Evolutionary conservation across 495 filamentous ascomycete genomes (phyloP).

Genomic region (Annulohypoxylon maeteangense): DNA sequence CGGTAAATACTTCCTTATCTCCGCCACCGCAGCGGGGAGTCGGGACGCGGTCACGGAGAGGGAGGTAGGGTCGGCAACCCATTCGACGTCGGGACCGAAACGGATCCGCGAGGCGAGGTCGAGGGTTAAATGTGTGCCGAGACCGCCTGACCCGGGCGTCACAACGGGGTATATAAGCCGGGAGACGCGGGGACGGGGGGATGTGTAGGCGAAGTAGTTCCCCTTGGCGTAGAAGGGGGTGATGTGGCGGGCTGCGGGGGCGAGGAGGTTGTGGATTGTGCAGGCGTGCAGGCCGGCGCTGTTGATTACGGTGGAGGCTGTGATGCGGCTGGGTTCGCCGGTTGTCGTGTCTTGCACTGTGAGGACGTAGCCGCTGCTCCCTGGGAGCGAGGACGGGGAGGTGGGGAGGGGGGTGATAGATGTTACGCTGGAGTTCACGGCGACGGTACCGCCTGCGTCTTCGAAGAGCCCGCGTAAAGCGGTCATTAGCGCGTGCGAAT

Average conservation of each 20-base stretch:
- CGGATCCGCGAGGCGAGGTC: slow-evolving; percentile 87
- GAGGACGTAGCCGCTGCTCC: slow-evolving; percentile 59
- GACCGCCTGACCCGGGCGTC: slow-evolving; percentile 78
- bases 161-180: slow-evolving; percentile 91
- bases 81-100: slow-evolving; percentile 96
- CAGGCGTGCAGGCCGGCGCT: slow-evolving; percentile 84
- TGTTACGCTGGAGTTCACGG: slow-evolving; percentile 70
- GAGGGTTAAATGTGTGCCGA: slow-evolving; percentile 93
- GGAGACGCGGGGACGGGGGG: slow-evolving; percentile 69
- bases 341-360: slow-evolving; percentile 54
- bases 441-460: slow-evolving; percentile 77
- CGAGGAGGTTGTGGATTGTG: slow-evolving; percentile 81
- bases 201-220: slow-evolving; percentile 88
- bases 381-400: slow-evolving; percentile 55
- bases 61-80: slow-evolving; percentile 67
- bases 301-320: slow-evolving; percentile 81
- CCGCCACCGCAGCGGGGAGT: slow-evolving; percentile 72
- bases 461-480: slow-evolving; percentile 79
- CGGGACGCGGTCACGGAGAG: slow-evolving; percentile 63
- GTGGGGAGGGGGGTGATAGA: slow-evolving; percentile 56
- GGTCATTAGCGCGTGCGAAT: slow-evolving; percentile 86
- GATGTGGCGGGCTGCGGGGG: slow-evolving; percentile 66
- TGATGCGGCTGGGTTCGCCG: slow-evolving; percentile 68
- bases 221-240: slow-evolving; percentile 89
- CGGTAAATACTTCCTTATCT: slow-evolving; percentile 84